Base-by-base conservation (phyloP, 345 rosid genomes). In the Psidium friedrichsthalianum region DNA sequence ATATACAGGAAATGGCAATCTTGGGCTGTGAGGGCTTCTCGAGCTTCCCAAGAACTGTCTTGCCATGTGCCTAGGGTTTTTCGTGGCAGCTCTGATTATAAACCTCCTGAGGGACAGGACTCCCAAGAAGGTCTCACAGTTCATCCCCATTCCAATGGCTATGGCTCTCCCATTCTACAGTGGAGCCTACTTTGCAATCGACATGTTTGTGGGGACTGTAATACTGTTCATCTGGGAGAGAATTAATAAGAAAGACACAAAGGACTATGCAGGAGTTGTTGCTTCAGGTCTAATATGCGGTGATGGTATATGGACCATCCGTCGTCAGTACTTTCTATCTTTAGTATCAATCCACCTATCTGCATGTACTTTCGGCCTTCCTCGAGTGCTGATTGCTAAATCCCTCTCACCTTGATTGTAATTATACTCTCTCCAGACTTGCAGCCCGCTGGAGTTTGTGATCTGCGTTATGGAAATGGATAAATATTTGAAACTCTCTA, bases 1-100 rank as follows among this genome's bases (percentile, higher is more conserved):
- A 95, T 94, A 83, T 94, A 87, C 88, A 93, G 94, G 97, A 96
- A 84, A 94, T 96, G 95, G 97, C 98, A 11, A 95, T 95, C 87
- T 87, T 91, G 29, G 98, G 98, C 51, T 80, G 90, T 47, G 92
- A 94, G 51, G 98, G 96, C 32, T 94, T 95, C 0, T 40, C 5
- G 93, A 94, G 88, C 92, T 96, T 40, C 98, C 98, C 49, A 91
- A 91, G 89, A 94, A 95, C 83, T 94, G 96, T 69, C 88, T 94
- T n/a, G 96, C 95, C 36, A 85, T 93, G 57, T 94, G 97, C 86
- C 89, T 89, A 25, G 96, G 96, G 6, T 96, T 93, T 88, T 93
- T 94, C 44, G 57, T 90, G 9, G 94, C 93, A 3, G 96, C 96
- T 76, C 74, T 94, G 81, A 52, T 91, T 16, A 90, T 93, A 61